Conservation (phyloP, 2,329 filamentous ascomycete genomes). For the Cercospora canescens region DNA sequence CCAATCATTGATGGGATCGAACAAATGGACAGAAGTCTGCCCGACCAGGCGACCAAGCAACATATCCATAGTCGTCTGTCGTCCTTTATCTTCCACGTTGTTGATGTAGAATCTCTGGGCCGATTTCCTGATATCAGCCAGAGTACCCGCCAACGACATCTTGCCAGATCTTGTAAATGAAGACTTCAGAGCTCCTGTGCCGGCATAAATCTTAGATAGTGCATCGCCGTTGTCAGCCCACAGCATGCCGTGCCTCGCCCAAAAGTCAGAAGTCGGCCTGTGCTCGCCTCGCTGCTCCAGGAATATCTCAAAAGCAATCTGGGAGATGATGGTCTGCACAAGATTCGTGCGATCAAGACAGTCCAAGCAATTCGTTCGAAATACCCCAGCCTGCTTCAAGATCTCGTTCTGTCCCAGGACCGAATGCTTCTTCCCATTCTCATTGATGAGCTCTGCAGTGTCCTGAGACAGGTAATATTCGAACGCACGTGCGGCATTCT, state of each 20-base stretch:
- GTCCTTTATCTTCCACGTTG: conserved; percentile 90
- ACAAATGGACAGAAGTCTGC: conserved; percentile 80
- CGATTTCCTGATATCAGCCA: conserved; percentile 94
- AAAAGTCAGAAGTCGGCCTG: conserved; percentile 73
- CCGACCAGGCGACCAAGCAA: conserved; percentile 84
- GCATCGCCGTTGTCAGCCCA: conserved; percentile 98
- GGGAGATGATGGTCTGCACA: conserved; percentile 92
- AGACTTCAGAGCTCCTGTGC: conserved; percentile 91
- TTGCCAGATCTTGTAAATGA: conserved; percentile 94
- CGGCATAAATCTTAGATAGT: conserved; percentile 91
- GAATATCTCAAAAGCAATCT: conserved; percentile 87
- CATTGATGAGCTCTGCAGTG: conserved; percentile 51
- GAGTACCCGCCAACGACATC: conserved; percentile 88
- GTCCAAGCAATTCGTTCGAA: conserved; percentile 93
- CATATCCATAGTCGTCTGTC: conserved; percentile 93
- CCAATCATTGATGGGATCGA: conserved; percentile 91
- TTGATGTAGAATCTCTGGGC: conserved; percentile 95
- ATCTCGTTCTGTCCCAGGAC: conserved; percentile 48
- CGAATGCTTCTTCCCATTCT: conserved; percentile 40
- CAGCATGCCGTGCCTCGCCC: conserved; percentile 85
- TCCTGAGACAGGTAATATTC: conserved; percentile 89
- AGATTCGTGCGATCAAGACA: conserved; percentile 95
- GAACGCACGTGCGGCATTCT: conserved; percentile 79
- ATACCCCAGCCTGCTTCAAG: conserved; percentile 91
- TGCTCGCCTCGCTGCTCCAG: conserved; percentile 69